Evolutionary conservation across 257 asterid genomes (phyloP).

Genomic region (Solanum medicagineum): DNA sequence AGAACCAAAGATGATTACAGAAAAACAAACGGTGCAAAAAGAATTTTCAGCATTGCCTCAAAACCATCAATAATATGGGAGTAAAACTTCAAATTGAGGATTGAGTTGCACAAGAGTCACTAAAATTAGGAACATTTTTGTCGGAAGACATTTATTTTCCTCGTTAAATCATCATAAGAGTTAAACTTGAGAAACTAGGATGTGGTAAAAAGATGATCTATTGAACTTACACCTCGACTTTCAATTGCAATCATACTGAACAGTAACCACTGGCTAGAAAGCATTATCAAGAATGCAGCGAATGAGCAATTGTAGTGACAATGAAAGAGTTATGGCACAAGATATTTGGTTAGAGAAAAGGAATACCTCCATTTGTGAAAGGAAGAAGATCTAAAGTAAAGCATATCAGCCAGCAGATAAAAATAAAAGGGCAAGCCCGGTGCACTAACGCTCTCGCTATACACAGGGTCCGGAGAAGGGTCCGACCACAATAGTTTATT

Average conservation of each 20-base stretch:
- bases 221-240: neutral
- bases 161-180: no score
- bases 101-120: no score
- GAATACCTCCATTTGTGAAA: no score
- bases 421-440: no score
- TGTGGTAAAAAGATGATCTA: neutral
- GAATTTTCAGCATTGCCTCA: neutral
- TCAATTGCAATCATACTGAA: neutral
- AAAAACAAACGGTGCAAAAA: neutral
- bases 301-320: no score
- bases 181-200: no score
- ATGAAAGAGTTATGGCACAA: neutral
- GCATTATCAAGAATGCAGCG: neutral
- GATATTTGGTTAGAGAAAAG: neutral
- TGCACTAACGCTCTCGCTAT: no score
- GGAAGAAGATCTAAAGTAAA: neutral
- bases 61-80: neutral
- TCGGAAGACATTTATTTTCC: no score
- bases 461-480: no score
- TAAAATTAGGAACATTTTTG: no score
- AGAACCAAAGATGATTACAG: neutral
- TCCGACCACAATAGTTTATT: no score
- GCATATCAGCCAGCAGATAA: neutral
- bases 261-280: neutral
- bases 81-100: no score